Percentiles rank a stretch among this genome's conserved stretches.
Evolutionary conservation across 768 basidiomycete species (phyloP).

Genomic region (Clitopilus hobsonii): DNA sequence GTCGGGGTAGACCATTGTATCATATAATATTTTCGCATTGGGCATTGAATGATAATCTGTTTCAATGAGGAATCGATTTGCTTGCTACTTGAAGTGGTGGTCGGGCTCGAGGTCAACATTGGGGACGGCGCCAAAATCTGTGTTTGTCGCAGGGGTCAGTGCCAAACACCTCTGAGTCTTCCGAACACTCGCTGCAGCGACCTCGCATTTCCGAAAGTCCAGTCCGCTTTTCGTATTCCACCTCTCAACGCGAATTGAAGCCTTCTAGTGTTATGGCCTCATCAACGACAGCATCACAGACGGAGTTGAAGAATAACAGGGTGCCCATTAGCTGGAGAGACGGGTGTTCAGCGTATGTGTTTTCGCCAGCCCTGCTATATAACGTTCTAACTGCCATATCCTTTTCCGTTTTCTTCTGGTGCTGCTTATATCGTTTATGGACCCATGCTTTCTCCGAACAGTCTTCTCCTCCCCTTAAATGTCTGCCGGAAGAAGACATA

Average conservation of each 20-base stretch:
- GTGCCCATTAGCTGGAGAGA: conserved; percentile 87
- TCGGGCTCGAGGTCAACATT: too few relatives aligned
- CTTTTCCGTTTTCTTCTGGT: not conserved
- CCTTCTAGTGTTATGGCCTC: conserved; percentile 47
- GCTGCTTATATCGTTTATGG: too few relatives aligned
- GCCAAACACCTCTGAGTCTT: conserved; percentile 1
- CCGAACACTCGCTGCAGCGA: not conserved
- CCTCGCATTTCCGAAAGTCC: not conserved
- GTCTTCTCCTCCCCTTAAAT: conserved; percentile 84
- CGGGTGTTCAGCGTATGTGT: conserved; percentile 82
- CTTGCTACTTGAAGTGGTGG: too few relatives aligned
- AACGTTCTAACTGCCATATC: conserved; percentile 3
- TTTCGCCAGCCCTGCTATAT: not conserved
- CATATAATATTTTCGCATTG: not conserved
- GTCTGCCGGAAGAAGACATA: conserved; percentile 72
- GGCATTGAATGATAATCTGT: too few relatives aligned
- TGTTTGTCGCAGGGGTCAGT: not conserved
- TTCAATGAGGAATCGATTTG: too few relatives aligned
- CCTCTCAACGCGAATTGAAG: too few relatives aligned
- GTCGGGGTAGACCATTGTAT: not conserved
- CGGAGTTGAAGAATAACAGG: conserved; percentile 68
- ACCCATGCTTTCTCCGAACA: conserved; percentile 27
- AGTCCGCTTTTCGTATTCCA: not conserved
- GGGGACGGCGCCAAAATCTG: too few relatives aligned
- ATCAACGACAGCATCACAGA: conserved; percentile 76